phyloP scores from a whole-genome alignment of 345 rosid genomes.

The Adansonia digitata region DNA sequence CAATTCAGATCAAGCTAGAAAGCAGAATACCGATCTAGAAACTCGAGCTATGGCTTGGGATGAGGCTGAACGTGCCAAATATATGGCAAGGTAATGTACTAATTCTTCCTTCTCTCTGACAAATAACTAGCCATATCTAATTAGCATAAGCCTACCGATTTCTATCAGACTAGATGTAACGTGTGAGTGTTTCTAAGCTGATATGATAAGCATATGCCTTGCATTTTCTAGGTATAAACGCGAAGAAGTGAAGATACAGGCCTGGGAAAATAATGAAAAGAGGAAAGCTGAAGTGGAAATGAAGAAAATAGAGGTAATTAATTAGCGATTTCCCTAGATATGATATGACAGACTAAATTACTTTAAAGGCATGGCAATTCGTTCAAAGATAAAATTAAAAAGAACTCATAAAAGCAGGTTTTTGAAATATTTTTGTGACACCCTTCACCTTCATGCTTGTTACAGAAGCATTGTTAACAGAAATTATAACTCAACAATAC shows the following conservation, averaged over 20 bases:
- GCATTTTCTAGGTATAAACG: constrained; percentile 68
- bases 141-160: not conserved
- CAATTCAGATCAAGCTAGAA: constrained; percentile 32
- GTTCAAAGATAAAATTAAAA: not conserved
- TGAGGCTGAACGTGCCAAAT: constrained; percentile 89
- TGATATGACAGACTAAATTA: not conserved
- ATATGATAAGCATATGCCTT: not conserved
- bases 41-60: constrained; percentile 85
- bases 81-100: constrained; percentile 65
- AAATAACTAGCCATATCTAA: not conserved
- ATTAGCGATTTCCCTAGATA: not conserved
- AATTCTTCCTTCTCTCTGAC: not conserved
- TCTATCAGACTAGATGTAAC: too few species aligned
- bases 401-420: constrained; percentile 1
- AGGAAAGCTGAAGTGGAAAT: constrained; percentile 93
- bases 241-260: constrained; percentile 90
- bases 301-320: constrained; percentile 81
- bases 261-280: constrained; percentile 93
- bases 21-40: constrained; percentile 53
- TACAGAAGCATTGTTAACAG: constrained; percentile 3
- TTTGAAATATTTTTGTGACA: not conserved
- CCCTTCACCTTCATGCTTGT: not conserved
- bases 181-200: not conserved
- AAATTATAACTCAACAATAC: not conserved
- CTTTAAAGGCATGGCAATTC: not conserved